phyloP scores from a whole-genome alignment of 176 grass and related monocot genomes.

The Musa itinerans region DNA sequence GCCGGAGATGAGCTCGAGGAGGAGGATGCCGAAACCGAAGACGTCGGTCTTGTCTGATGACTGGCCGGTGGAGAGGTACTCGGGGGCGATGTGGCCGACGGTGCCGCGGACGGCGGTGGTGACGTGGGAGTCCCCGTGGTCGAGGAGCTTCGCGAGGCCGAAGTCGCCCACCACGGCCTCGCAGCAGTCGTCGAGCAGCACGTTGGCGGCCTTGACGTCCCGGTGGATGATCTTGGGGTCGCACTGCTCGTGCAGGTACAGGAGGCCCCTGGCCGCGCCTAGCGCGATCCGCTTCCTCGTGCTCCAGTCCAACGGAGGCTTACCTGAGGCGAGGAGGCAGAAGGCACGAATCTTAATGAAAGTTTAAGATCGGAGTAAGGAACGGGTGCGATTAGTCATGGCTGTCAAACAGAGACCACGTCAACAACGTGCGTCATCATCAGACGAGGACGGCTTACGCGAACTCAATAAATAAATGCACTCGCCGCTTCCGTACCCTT shows the following conservation, averaged over 20 bases:
- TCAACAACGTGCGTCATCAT: background rate
- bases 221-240: slow-evolving; percentile 33
- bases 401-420: background rate
- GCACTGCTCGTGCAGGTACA: slow-evolving; percentile 82
- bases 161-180: slow-evolving; percentile 69
- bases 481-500: background rate
- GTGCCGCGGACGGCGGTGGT: slow-evolving; percentile 64
- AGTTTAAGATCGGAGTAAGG: background rate
- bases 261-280: slow-evolving; percentile 45
- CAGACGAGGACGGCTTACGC: background rate
- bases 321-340: slow-evolving; percentile 15
- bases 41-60: slow-evolving; percentile 69
- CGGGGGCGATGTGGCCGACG: slow-evolving; percentile 51
- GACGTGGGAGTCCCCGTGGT: slow-evolving; percentile 65
- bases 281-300: slow-evolving; percentile 54
- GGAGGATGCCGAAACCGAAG: slow-evolving; percentile 53
- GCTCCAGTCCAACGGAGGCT: slow-evolving; percentile 62
- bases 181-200: slow-evolving; percentile 53
- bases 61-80: slow-evolving; percentile 58
- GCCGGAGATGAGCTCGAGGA: slow-evolving; percentile 55
- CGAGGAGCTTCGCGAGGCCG: slow-evolving; percentile 64
- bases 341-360: background rate
- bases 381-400: background rate
- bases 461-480: background rate
- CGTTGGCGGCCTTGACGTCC: slow-evolving; percentile 29